Evolutionary conservation across 2,329 filamentous ascomycete genomes (phyloP).

Genomic region (Macroventuria anomochaeta): DNA sequence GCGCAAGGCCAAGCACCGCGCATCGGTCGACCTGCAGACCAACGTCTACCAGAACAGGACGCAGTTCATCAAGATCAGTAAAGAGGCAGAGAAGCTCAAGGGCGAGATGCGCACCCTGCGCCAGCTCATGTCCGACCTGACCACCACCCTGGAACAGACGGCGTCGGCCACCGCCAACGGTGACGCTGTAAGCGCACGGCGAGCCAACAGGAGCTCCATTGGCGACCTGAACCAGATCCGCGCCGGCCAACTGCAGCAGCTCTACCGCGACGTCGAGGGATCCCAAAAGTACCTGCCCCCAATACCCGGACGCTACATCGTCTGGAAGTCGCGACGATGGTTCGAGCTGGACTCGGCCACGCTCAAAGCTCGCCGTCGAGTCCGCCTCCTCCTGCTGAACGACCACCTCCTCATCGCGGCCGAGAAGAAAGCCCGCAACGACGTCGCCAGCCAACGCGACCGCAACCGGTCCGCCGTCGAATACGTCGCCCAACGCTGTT

Average conservation of each 20-base stretch:
- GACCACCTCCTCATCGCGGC: constrained; percentile 92
- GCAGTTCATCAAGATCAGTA: constrained; percentile 99
- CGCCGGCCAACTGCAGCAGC: constrained; percentile 72
- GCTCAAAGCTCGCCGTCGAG: constrained; percentile 88
- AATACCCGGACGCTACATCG: constrained; percentile 86
- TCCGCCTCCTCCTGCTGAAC: constrained; percentile 91
- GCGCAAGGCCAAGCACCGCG: constrained; percentile 76
- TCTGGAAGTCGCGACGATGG: constrained; percentile 92
- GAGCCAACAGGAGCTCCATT: constrained; percentile 84
- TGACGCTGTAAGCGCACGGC: constrained; percentile 53
- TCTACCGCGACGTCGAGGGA: constrained; percentile 97
- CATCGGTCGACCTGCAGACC: constrained; percentile 84
- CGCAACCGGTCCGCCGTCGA: constrained; percentile 59
- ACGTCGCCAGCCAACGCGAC: constrained; percentile 61
- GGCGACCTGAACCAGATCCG: constrained; percentile 73
- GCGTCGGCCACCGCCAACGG: constrained; percentile 50
- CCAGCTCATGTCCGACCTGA: constrained; percentile 91
- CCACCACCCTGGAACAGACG: constrained; percentile 55
- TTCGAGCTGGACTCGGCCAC: constrained; percentile 97
- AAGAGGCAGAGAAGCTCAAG: constrained; percentile 97
- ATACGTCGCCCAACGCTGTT: constrained; percentile 91
- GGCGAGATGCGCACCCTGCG: constrained; percentile 90
- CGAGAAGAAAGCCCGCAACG: constrained; percentile 89
- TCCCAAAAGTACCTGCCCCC: constrained; percentile 97
- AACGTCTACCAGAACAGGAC: constrained; percentile 97